These are phyloP conservation scores for Platanus orientalis DNA, from an alignment of 164 flowering plant genomes.

Conservation along the genomic window DNA sequence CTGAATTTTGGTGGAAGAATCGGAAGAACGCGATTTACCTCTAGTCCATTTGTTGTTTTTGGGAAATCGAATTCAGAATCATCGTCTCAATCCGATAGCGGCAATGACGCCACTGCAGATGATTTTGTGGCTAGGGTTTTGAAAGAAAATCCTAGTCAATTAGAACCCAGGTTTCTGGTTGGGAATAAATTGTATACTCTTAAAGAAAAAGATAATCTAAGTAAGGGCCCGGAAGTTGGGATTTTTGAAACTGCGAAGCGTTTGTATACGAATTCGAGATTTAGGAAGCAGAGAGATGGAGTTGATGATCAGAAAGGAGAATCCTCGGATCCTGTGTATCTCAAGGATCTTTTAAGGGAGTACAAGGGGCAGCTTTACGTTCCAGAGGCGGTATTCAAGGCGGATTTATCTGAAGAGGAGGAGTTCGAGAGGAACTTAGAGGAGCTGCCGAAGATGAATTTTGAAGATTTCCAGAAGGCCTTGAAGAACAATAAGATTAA, in stretches of 20 bases:
- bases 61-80: conserved; percentile 15
- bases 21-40: not conserved
- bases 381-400: conserved; percentile 74
- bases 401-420: conserved; percentile 69
- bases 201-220: conserved; percentile 57
- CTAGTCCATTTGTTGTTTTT: not conserved
- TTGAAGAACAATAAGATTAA: conserved; percentile 60
- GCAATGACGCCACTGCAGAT: conserved; percentile 26
- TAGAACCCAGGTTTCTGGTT: conserved; percentile 63
- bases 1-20: not conserved
- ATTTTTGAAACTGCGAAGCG: conserved; percentile 28
- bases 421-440: conserved; percentile 58
- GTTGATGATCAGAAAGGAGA: conserved; percentile 16
- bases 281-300: conserved; percentile 17
- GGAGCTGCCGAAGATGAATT: conserved; percentile 66
- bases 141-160: conserved; percentile 85
- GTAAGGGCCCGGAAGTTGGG: conserved; percentile 20
- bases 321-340: conserved; percentile 39
- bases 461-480: conserved; percentile 62
- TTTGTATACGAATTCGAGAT: conserved; percentile 28
- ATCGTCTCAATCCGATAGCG: conserved; percentile 14
- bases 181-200: conserved; percentile 59
- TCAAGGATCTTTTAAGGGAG: conserved; percentile 81
- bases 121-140: conserved; percentile 84
- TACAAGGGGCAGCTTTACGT: conserved; percentile 84